Base-by-base conservation (phyloP, 176 grass and related monocot species). In the Lolium multiflorum region DNA sequence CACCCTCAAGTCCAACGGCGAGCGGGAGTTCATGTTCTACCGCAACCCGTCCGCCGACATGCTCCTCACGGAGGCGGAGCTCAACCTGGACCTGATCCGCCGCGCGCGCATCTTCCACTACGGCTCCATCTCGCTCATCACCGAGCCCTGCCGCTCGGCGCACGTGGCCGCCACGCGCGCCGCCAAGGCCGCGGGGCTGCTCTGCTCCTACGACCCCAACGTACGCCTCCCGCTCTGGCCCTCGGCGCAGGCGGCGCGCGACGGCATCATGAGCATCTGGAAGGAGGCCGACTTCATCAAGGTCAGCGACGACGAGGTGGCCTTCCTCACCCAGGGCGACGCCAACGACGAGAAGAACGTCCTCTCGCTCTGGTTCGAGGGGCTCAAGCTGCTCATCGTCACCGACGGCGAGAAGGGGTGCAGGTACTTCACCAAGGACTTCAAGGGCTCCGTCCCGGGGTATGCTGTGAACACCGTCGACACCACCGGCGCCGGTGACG, bases 11-110 rank as follows among this genome's bases (percentile, higher is more conserved):
- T 48, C 52, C 2, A 82, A 89, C 44, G 96, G 95, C 20, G 91
- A 97, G 84, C 86, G 95, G 8, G 95, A 97, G 95, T 97, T 97
- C 87, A 97, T 97, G 95, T 97, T 97, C 95, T 97, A 97, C 87
- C 89, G 95, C 71, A 97, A 97, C 89, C 95, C 95, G 0, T 88
- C 84, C 12, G 95, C 95, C 0, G 95, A 97, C 83, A 97, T 97
- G 95, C 92, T 97, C 0, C 95, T 98, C 2, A 90, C 89, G 0
- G 93, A 95, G 43, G 72, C 83, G 0, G 96, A 98, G 90, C 96
- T 98, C 11, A 91, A 98, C 86, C 38, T 95, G 2, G 86, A 70
- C 79, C 88, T 98, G 1, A 94, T 98, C 72, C 89, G 90, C 9
- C 66, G 83, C 55, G 83, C 93, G 84, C 87, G 79, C 61, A 89